These are phyloP conservation scores for Oenanthe javanica DNA, from an alignment of 140 eudicot genomes.

Conservation along the genomic window DNA sequence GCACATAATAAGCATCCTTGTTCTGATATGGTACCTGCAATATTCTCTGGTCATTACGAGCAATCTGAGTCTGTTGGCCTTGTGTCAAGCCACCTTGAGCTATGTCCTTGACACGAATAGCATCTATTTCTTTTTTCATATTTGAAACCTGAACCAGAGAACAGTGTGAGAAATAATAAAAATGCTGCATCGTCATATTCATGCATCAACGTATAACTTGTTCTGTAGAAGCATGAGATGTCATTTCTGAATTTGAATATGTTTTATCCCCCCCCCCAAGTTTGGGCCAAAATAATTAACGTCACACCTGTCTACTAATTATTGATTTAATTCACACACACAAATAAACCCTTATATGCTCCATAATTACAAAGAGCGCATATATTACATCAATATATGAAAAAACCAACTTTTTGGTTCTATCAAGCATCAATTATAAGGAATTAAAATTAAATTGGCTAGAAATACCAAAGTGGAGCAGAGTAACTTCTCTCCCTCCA, in stretches of 20 bases:
- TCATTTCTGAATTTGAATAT: background rate
- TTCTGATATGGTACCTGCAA: conserved; percentile 53
- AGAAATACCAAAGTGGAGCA: background rate
- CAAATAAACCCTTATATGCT: background rate
- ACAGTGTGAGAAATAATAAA: background rate
- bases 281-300: background rate
- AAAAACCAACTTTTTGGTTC: background rate
- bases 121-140: conserved; percentile 97
- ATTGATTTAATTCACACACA: background rate
- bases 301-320: background rate
- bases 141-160: conserved; percentile 55
- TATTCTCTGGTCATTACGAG: conserved; percentile 95
- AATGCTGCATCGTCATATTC: background rate
- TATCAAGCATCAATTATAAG: background rate
- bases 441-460: background rate
- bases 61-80: conserved; percentile 99
- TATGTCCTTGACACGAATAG: conserved; percentile 96
- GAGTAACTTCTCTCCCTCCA: background rate
- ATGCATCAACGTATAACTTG: background rate
- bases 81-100: conserved; percentile 99
- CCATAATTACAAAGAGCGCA: background rate
- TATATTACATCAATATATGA: background rate
- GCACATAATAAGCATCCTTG: background rate
- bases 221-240: background rate
- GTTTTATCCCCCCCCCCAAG: background rate